Percentiles rank a stretch among this genome's conserved stretches.
Evolutionary conservation across 2,329 filamentous ascomycete genomes (phyloP).

Genomic region (Ilyonectria robusta): DNA sequence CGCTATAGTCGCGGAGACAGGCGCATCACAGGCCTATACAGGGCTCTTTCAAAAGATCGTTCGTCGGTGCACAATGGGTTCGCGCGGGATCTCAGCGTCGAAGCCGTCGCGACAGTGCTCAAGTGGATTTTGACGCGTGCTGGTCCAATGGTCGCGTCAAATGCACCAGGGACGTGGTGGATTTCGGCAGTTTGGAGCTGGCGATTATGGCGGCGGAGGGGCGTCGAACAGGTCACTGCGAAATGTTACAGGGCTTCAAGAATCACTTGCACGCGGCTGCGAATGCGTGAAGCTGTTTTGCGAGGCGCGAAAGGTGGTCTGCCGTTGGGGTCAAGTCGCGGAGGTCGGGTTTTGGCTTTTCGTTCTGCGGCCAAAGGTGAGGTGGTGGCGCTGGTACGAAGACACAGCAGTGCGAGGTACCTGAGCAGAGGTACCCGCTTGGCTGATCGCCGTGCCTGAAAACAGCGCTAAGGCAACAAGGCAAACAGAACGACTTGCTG

Average conservation of each 20-base stretch:
- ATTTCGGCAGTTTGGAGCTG: conserved; percentile 14
- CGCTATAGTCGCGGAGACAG: conserved; percentile 42
- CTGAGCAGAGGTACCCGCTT: conserved; percentile 45
- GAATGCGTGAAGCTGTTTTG: conserved; percentile 18
- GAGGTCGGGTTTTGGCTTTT: conserved; percentile 33
- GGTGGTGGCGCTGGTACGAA: conserved; percentile 31
- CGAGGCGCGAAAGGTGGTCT: conserved; percentile 25
- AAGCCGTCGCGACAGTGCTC: conserved; percentile 39
- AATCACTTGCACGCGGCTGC: conserved; percentile 8
- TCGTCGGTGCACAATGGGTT: conserved; percentile 48
- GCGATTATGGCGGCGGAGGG: conserved; percentile 13
- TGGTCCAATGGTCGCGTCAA: conserved; percentile 48
- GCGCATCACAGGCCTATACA: conserved; percentile 47
- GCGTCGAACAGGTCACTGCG: conserved; percentile 1
- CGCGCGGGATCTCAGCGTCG: conserved; percentile 37
- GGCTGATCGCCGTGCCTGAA: conserved; percentile 44
- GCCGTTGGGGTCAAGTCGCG: conserved; percentile 14
- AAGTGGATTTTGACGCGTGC: conserved; percentile 50
- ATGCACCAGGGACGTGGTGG: conserved; percentile 28
- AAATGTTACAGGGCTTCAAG: neutral
- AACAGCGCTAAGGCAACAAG: conserved; percentile 51
- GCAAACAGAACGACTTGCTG: conserved; percentile 41
- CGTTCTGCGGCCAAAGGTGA: conserved; percentile 28
- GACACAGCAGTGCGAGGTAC: conserved; percentile 35
- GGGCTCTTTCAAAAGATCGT: conserved; percentile 16